A percentile compares a stretch with the other conserved stretches of the same genome.
Evolutionary conservation across 441 rosid species (phyloP).

Genomic region (Aquilaria agallochum): DNA sequence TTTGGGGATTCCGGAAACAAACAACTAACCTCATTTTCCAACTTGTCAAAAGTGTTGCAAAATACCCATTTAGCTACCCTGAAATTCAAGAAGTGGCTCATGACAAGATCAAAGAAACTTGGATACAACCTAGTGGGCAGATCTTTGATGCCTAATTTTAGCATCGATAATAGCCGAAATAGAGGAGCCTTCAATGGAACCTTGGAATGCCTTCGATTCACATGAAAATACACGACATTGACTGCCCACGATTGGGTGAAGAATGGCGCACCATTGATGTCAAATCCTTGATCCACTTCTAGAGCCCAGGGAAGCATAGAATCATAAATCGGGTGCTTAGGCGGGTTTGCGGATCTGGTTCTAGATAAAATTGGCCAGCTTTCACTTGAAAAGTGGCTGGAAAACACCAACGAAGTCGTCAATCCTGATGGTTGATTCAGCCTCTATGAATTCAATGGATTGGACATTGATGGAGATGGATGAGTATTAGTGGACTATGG

Average conservation of each 20-base stretch:
- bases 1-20: background rate
- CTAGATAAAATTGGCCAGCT: conserved; percentile 18
- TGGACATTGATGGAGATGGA: conserved; percentile 15
- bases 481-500: conserved; percentile 1
- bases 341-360: conserved; percentile 12
- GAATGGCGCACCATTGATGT: conserved; percentile 23
- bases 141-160: conserved; percentile 12
- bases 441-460: conserved; percentile 17
- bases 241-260: conserved; percentile 36
- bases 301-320: conserved; percentile 24
- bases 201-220: conserved; percentile 17
- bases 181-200: conserved; percentile 7
- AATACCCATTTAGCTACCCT: conserved; percentile 18
- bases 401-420: conserved; percentile 9
- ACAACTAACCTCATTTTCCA: conserved; percentile 38
- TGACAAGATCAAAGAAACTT: background rate
- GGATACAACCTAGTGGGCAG: conserved; percentile 18
- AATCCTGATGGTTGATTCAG: background rate
- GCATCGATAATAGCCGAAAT: conserved; percentile 10
- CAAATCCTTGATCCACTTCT: conserved; percentile 25
- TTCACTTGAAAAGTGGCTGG: conserved; percentile 4
- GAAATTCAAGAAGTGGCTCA: conserved; percentile 21
- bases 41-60: conserved; percentile 20
- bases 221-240: conserved; percentile 11
- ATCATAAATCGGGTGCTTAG: conserved; percentile 28